Base-by-base conservation (phyloP, 306 rosid genomes). In the Adenanthera pavonina region DNA sequence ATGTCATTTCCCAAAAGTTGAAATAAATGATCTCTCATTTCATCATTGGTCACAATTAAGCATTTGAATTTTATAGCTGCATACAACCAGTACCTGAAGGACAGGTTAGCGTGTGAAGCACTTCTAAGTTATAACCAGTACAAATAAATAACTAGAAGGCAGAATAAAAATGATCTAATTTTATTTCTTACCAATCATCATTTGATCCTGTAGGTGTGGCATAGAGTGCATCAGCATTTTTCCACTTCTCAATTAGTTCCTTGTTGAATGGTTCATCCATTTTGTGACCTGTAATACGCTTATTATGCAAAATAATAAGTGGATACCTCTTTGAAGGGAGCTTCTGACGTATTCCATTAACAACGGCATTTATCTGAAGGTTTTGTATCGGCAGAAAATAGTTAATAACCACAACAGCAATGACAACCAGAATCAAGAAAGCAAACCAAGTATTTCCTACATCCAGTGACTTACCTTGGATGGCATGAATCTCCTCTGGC, bases 21-120 rank as follows among this genome's bases (percentile, higher is more conserved):
- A 87, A 94, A 92, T 12, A 87, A 79, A 82, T 94, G 98, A 84
- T 94, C 98, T 86, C 98, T 85, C 98, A 94, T 94, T 89, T 94
- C 98, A 81, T 94, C 97, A 33, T 94, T 94, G 33, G 98, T 91
- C 89, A 94, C 94, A 34, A 95, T 44, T 79, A 91, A 90, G 89
- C 99, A 91, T 87, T 86, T 95, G 86, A 89, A 92, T 90, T 90
- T 92, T 88, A 95, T 95, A 80, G 97, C 95, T 88, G 97, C 99
- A 85, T 95, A 95, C 84, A 95, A 89, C 97, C 97, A 92, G 88
- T 91, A 95, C 97, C 99, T 95, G 94, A 95, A 90, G 73, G 82
- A 89, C n/a, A 82, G 35, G 84, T 87, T 85, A 85, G 83, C 78
- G 19, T 73, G 73, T 44, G 76, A 77, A 78, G 69, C 86, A 72